A percentile compares a stretch with the other conserved stretches of the same genome.
phyloP scores from a whole-genome alignment of 306 rosid genomes.

The Medicago truncatula region MtrunA17r5.0-ANR NC_053045.1:56793501-56794000 shows the following conservation, averaged over 20 bases:
- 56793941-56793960: slow-evolving; percentile 53
- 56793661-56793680: too few species aligned
- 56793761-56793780: slow-evolving; percentile 34
- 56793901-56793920: slow-evolving; percentile 5
- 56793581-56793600: too few species aligned
- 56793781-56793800: slow-evolving; percentile 2
- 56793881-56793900: slow-evolving; percentile 34
- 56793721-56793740: background rate
- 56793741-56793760: slow-evolving; percentile 14
- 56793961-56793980: slow-evolving; percentile 19
- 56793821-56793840: slow-evolving; percentile 38
- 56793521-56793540: too few species aligned
- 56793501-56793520: too few species aligned
- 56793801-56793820: slow-evolving; percentile 26
- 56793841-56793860: background rate
- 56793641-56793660: too few species aligned
- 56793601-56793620: too few species aligned
- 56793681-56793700: too few species aligned
- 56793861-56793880: slow-evolving; percentile 30
- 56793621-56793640: too few species aligned
- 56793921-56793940: slow-evolving; percentile 29
- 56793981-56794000: slow-evolving; percentile 20
- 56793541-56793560: too few species aligned
- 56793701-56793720: too few species aligned
- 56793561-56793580: too few species aligned